Base-by-base conservation (phyloP, 305 asterid genomes). In the Fraxinus xanthoxyloides region DNA sequence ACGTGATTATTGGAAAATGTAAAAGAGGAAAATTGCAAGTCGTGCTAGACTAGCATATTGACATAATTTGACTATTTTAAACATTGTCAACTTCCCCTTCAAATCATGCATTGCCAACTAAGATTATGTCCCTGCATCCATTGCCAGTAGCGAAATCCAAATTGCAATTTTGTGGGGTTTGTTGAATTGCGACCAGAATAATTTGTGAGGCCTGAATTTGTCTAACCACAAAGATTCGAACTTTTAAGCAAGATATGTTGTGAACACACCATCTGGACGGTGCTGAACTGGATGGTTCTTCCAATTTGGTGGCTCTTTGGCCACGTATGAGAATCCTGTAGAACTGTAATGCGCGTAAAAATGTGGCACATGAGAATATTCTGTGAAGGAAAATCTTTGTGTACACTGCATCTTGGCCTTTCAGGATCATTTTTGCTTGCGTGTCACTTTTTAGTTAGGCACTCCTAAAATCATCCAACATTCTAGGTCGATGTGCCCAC, bases 121-220 rank as follows among this genome's bases (percentile, higher is more conserved):
- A 40, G 48, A 40, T 40, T 38, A 8, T 0, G 13, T 38, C 13
- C 8, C 7, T 36, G 43, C 48, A 9, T 40, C 15, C 2, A 3
- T 40, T 40, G 0, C 48, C 15, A 10, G 48, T 10, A 1, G 48
- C 48, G 10, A 40, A 40, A 40, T 40, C 48, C 48, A 40, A 40
- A 9, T 40, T 40, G 48, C 15, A 40, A 40, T 46, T 78, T 83
- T 73, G 77, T 65, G 23, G 80, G 36, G 75, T 73, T 86, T 75
- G 77, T 54, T 86, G 75, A 89, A 87, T 77, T 84, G 36, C 79
- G 89, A 80, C 90, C 91, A 87, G 87, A 90, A 84, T 82, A 78
- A 85, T 67, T 74, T 84, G 48, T 89, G 96, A 87, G 96, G 95
- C 81, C 89, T 76, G 80, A 26, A 86, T 54, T 82, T n/a, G 21